Evolutionary conservation across 2,329 filamentous ascomycete species (phyloP).

Genomic region (Beauveria bassiana): DNA sequence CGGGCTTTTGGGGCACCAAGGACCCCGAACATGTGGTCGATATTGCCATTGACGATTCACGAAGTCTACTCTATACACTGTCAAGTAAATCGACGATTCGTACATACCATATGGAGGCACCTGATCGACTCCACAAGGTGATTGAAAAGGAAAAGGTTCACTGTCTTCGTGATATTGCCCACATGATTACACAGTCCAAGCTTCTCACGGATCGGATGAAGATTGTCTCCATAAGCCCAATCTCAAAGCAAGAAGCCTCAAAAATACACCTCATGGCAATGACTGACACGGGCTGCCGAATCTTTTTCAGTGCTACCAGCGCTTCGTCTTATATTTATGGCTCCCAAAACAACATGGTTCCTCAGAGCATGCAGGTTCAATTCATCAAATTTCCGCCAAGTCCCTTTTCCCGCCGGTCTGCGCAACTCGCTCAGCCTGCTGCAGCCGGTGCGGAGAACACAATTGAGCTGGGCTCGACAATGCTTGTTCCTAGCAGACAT

Average conservation of each 20-base stretch:
- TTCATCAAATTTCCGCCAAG: constrained; percentile 88
- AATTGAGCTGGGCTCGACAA: constrained; percentile 41
- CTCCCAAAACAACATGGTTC: constrained; percentile 55
- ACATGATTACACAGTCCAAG: constrained; percentile 70
- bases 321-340: constrained; percentile 60
- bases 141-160: constrained; percentile 58
- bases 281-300: constrained; percentile 80
- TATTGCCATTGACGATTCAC: constrained; percentile 81
- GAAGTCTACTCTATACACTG: constrained; percentile 83
- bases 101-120: constrained; percentile 75
- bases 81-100: constrained; percentile 84
- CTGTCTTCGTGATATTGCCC: constrained; percentile 66
- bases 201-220: constrained; percentile 61
- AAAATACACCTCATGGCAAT: constrained; percentile 85
- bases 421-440: constrained; percentile 18
- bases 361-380: constrained; percentile 95
- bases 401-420: constrained; percentile 21
- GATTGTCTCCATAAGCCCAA: constrained; percentile 80
- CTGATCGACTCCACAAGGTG: constrained; percentile 52
- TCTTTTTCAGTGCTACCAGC: constrained; percentile 86
- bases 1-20: constrained; percentile 43
- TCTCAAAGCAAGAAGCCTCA: constrained; percentile 69
- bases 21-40: constrained; percentile 60
- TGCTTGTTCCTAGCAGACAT: constrained; percentile 40
- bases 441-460: constrained; percentile 26